A percentile compares a stretch with the other conserved stretches of the same genome.
These are phyloP conservation scores for Cordyceps tenuipes DNA, from an alignment of 2,329 filamentous ascomycete species.

Conservation along the genomic window DNA sequence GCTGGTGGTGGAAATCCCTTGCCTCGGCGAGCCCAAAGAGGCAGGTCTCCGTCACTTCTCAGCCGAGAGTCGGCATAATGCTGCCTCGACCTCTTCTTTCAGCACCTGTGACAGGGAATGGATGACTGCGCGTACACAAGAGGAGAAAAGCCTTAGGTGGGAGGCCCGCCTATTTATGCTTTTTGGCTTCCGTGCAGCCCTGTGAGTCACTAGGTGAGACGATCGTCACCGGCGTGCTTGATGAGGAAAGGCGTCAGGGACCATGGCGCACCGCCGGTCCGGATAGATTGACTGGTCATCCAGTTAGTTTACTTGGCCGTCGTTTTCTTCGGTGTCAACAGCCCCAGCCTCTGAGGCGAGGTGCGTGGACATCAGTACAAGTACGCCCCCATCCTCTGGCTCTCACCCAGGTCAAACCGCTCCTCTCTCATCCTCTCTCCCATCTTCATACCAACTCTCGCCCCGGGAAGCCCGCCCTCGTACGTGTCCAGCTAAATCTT, in stretches of 20 bases:
- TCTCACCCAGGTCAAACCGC: too few relatives aligned
- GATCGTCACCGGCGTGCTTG: constrained; percentile 9
- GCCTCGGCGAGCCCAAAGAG: constrained; percentile 4
- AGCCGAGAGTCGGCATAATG: background rate
- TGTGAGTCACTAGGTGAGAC: constrained; percentile 7
- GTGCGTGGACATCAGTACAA: background rate
- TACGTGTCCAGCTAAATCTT: too few relatives aligned
- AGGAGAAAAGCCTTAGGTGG: background rate
- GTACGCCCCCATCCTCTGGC: background rate
- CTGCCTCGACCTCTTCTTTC: background rate
- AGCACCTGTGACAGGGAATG: background rate
- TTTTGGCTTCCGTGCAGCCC: background rate
- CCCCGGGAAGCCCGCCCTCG: too few relatives aligned
- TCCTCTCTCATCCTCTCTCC: background rate
- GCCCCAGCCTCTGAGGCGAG: background rate
- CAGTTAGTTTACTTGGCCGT: too few relatives aligned
- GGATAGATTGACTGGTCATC: background rate
- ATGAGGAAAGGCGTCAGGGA: background rate
- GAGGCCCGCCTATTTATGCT: constrained; percentile 12
- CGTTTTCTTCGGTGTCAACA: background rate
- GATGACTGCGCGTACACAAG: background rate
- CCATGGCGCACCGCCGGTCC: too few relatives aligned
- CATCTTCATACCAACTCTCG: background rate
- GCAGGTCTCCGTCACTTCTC: background rate
- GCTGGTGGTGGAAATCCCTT: too few relatives aligned